Evolutionary conservation across 1,284 basidiomycete genomes (phyloP).

Genomic region (Ceratobasidium sp.): DNA sequence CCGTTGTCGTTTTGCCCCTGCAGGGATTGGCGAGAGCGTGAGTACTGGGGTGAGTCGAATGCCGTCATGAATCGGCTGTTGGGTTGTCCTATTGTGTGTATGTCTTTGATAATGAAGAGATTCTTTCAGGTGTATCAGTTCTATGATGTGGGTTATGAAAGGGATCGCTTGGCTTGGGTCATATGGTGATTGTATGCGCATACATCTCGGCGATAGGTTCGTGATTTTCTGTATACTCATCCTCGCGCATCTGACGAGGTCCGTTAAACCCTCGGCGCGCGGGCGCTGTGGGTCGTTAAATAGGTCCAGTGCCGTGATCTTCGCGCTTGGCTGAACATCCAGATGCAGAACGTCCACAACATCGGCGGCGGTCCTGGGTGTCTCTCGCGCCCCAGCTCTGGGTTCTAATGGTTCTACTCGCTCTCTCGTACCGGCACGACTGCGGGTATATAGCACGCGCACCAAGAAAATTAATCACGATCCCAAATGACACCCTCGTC

Average conservation of each 20-base stretch:
- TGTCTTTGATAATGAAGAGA: constrained; percentile 5
- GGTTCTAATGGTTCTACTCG: not conserved
- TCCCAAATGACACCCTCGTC: too few relatives aligned
- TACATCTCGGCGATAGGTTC: not conserved
- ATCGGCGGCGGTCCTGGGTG: not conserved
- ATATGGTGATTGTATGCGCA: constrained; percentile 5
- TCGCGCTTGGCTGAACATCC: not conserved
- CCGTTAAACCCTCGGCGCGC: not conserved
- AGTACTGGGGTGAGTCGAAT: not conserved
- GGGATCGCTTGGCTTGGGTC: not conserved
- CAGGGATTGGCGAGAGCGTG: not conserved
- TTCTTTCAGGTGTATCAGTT: not conserved
- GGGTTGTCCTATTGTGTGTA: not conserved
- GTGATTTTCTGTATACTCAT: not conserved
- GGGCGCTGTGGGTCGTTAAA: not conserved
- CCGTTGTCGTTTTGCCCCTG: too few relatives aligned
- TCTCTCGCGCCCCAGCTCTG: not conserved
- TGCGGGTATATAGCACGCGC: too few relatives aligned
- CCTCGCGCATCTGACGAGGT: constrained; percentile 9
- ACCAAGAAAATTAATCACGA: too few relatives aligned
- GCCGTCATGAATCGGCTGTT: not conserved
- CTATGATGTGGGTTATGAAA: not conserved
- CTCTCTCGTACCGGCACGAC: too few relatives aligned
- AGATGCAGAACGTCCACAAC: not conserved
- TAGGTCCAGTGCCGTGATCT: too few relatives aligned